phyloP scores from a whole-genome alignment of 495 filamentous ascomycete species.

The Aspergillus steynii region DNA sequence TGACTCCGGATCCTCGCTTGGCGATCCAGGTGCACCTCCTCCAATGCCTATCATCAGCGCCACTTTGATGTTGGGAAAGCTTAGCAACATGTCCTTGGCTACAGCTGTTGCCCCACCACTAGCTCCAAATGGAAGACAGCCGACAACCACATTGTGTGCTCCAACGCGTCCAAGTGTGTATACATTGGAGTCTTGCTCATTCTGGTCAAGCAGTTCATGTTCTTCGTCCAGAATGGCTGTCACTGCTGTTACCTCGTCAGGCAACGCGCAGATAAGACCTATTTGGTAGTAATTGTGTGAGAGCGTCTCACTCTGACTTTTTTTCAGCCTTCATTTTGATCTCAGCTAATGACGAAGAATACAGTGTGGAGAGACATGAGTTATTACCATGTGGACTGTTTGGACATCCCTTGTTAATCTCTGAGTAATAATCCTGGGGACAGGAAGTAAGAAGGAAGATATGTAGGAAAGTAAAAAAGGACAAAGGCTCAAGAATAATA shows the following conservation, averaged over 20 bases:
- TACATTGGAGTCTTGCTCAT: neutral
- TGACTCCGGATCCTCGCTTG: conserved; percentile 11
- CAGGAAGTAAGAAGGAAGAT: no score
- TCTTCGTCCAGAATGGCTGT: conserved; percentile 6
- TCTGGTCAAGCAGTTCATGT: neutral
- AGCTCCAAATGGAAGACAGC: neutral
- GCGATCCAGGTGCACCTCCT: conserved; percentile 30
- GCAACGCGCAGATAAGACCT: conserved; percentile 44
- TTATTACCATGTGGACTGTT: no score
- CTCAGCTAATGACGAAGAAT: no score
- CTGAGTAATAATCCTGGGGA: no score
- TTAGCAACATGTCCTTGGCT: conserved; percentile 16
- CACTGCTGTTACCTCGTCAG: conserved; percentile 34
- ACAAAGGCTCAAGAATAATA: no score
- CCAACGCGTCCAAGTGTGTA: conserved; percentile 11
- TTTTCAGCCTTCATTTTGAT: no score
- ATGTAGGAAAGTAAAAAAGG: no score
- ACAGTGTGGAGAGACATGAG: no score
- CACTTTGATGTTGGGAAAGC: conserved; percentile 28
- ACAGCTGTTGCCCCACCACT: neutral
- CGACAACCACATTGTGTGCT: conserved; percentile 1
- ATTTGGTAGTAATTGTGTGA: conserved; percentile 30
- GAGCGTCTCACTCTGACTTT: neutral
- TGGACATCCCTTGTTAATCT: no score
- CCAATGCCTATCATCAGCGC: conserved; percentile 42